These are phyloP conservation scores for Candida hispaniensis DNA, from an alignment of 805 yeast genomes.

Conservation along the genomic window DNA sequence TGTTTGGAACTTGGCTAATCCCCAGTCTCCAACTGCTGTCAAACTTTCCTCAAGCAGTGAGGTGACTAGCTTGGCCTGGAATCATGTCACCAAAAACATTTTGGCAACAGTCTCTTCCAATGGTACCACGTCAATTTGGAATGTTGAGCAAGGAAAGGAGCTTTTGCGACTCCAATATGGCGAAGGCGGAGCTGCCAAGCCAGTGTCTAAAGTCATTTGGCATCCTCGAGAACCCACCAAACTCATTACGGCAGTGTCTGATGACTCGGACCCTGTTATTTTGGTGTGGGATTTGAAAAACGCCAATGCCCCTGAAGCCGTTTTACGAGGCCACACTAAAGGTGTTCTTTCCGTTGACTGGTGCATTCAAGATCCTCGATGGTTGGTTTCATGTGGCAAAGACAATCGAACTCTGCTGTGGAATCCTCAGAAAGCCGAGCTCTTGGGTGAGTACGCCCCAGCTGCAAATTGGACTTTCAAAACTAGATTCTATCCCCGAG, in stretches of 20 bases:
- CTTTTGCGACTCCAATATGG: slow-evolving; percentile 71
- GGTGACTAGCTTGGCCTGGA: slow-evolving; percentile 79
- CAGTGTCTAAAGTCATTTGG: slow-evolving; percentile 81
- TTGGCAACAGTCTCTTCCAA: slow-evolving; percentile 82
- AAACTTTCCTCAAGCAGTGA: slow-evolving; percentile 57
- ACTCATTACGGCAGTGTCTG: slow-evolving; percentile 77
- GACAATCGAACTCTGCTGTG: slow-evolving; percentile 82
- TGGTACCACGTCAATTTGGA: slow-evolving; percentile 90
- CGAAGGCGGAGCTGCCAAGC: slow-evolving; percentile 41
- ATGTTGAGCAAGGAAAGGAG: slow-evolving; percentile 74
- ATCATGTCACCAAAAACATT: slow-evolving; percentile 68
- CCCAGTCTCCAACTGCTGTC: slow-evolving; percentile 47
- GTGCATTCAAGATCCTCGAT: slow-evolving; percentile 71
- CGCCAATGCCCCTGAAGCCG: slow-evolving; percentile 75
- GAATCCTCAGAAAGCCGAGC: slow-evolving; percentile 71
- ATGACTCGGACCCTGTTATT: slow-evolving; percentile 69
- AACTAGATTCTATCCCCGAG: slow-evolving; percentile 73
- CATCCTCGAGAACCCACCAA: slow-evolving; percentile 84
- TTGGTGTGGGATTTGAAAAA: slow-evolving; percentile 92
- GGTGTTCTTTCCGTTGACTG: slow-evolving; percentile 89
- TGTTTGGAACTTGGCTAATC: slow-evolving; percentile 69
- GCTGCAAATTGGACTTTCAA: slow-evolving; percentile 91
- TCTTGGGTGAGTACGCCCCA: slow-evolving; percentile 80
- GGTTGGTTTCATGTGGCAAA: slow-evolving; percentile 82
- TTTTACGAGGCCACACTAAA: slow-evolving; percentile 69